Base-by-base conservation (phyloP, 192 early-diverging fungal genomes). In the Rhizoclosmatium sp. region DNA sequence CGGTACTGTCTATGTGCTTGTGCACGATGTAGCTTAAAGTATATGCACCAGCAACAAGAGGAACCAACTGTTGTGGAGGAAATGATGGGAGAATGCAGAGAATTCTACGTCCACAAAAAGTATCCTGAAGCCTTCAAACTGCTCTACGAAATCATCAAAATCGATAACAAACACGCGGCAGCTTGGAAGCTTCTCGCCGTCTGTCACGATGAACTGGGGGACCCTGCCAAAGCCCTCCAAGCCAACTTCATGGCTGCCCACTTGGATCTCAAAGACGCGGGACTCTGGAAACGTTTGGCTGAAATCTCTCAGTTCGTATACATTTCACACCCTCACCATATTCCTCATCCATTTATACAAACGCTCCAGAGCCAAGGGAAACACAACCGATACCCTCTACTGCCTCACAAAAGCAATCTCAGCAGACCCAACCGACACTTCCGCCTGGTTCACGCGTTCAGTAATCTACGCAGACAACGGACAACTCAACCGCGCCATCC, bases 161-260 rank as follows among this genome's bases (percentile, higher is more conserved):
- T 86, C 2, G 88, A 92, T 44, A 91, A 91, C 14, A 93, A 88
- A 69, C 89, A 92, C 2, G 89, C 89, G 67, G 83, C 89, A 44
- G 96, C 95, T 16, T 99, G 98, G 98, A 87, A 88, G 68, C 93
- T 93, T 1, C 90, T 98, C 80, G 97, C 94, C 61, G 85, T 96
- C 69, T 92, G 97, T 45, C 94, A 97, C 73, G 94, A 97, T 70
- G 95, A 98, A 69, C 73, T 94, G 45, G 93, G 95, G 4, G 89
- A 93, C 68, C 73, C 78, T 12, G 82, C 83, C n/a, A 93, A 93
- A 69, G 92, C 95, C 0, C 75, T 95, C 49, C 89, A 94, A 75
- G 75, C 95, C 5, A 89, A 92, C 65, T 89, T 96, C 65, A 92
- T 99, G n/a, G 96, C 96, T 3, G 98, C 96, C 1, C 95, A 97